Evolutionary conservation across 2,329 filamentous ascomycete species (phyloP), one percentile per base, ranked within the genome.

Genomic region (Fonsecaea pedrosoi): DNA sequence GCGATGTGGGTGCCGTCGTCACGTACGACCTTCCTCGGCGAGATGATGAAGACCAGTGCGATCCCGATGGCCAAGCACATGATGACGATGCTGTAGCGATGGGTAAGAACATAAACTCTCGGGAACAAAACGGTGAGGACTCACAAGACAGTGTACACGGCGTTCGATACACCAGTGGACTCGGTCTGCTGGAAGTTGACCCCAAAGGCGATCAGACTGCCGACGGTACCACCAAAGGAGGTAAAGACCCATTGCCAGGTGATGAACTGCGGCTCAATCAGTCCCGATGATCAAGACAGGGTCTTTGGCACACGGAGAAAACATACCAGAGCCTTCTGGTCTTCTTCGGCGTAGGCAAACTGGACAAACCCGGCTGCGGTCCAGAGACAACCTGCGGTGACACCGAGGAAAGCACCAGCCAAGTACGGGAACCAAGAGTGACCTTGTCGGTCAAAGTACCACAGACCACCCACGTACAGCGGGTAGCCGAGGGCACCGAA

Each of bases 1-100:
- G 71, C 71, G 37, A 73, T 66, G 57, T 72, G 71, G 9, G 69
- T 70, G 9, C 71, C 71, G 50, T 73, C 71, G 45, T 72, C 71
- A 18, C 71, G 65, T 4, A 72, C 66, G 13, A 73, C 62, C 15
- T 71, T 65, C 38, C 60, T 60, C 4, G 71, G 71, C 15, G 67
- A 63, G 38, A 71, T 67, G 54, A 67, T 59, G 55, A 62, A 62
- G 37, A 64, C 58, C 13, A 64, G 32, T 12, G 61, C 59, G 13
- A 72, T 66, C 3, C 60, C 40, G 13, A 72, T 70, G 21, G 69
- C 67, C 45, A 61, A 30, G 55, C 65, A 67, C 65, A 66, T 68
- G 38, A 70, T 69, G 62, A 71, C 55, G n/a, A 70, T 69, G 63
- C 64, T 65, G 45, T 6, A 25, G 2, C 21, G 4, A 9, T 8